These are phyloP conservation scores for Alisma plantagoaquatica DNA, from an alignment of 106 monocot species.

Conservation along the genomic window DNA sequence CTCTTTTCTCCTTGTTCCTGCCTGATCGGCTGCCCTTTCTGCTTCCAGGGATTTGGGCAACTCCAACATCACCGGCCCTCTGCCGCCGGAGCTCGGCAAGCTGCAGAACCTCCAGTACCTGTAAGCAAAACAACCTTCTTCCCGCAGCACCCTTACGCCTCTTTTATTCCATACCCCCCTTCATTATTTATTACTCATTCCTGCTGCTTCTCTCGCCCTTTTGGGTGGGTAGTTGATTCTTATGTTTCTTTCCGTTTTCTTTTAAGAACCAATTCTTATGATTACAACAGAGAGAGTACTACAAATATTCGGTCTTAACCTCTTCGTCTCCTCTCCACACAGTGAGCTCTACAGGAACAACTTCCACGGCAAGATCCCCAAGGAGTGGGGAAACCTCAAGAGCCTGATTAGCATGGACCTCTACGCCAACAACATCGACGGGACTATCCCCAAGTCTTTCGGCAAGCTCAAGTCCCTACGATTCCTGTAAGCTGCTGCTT, in stretches of 20 bases:
- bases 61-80: constrained; percentile 77
- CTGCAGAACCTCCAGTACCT: constrained; percentile 84
- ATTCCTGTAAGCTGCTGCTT: constrained; percentile 47
- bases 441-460: constrained; percentile 74
- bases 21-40: background rate
- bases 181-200: too few relatives aligned
- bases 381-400: constrained; percentile 73
- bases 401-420: constrained; percentile 89
- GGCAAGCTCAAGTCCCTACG: constrained; percentile 73
- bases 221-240: background rate
- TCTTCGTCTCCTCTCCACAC: background rate
- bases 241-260: background rate
- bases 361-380: constrained; percentile 71
- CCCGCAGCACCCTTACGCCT: too few relatives aligned
- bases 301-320: too few relatives aligned
- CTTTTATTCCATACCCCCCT: too few relatives aligned
- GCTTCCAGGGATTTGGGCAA: constrained; percentile 84
- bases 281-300: too few relatives aligned
- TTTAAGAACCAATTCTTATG: too few relatives aligned
- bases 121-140: too few relatives aligned
- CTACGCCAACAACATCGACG: constrained; percentile 64
- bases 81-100: constrained; percentile 69
- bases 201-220: background rate
- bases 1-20: background rate
- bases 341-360: constrained; percentile 96